Percentiles rank a stretch among this genome's conserved stretches.
phyloP scores from a whole-genome alignment of 192 early-diverging fungal genomes.

The Geosiphon pyriformis region DNA sequence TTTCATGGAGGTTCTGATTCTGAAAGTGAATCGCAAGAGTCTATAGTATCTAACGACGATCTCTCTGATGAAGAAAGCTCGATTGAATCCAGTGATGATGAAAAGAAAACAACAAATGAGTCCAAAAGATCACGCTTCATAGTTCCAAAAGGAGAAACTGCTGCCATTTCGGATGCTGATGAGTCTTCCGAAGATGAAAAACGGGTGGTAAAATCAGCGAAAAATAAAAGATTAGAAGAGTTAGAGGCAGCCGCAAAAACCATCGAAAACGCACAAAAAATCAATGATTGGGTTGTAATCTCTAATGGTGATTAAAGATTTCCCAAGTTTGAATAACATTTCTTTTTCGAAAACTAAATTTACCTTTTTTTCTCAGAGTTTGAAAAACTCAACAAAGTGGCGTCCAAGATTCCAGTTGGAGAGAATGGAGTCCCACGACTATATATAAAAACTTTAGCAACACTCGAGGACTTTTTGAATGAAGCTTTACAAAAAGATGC shows the following conservation, averaged over 20 bases:
- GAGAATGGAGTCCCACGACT: slow-evolving; percentile 55
- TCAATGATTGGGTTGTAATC: slow-evolving; percentile 84
- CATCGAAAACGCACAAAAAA: slow-evolving; percentile 73
- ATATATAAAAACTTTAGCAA: slow-evolving; percentile 66
- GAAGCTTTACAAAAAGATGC: slow-evolving; percentile 55
- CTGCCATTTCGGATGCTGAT: slow-evolving; percentile 38
- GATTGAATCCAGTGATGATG: slow-evolving; percentile 40
- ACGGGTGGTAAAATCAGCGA: slow-evolving; percentile 71
- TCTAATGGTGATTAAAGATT: slow-evolving; percentile 53
- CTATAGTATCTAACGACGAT: slow-evolving; percentile 52
- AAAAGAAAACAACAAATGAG: slow-evolving; percentile 48
- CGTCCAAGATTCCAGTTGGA: slow-evolving; percentile 56
- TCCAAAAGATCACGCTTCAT: slow-evolving; percentile 26
- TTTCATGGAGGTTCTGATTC: slow-evolving; percentile 68
- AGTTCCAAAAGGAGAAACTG: slow-evolving; percentile 36
- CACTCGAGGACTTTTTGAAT: slow-evolving; percentile 75
- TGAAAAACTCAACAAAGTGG: slow-evolving; percentile 71
- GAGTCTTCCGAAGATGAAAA: slow-evolving; percentile 65
- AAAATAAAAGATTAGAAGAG: slow-evolving; percentile 87
- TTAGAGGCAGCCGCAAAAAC: slow-evolving; percentile 58
- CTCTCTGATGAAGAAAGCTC: slow-evolving; percentile 40
- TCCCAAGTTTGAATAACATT: not conserved
- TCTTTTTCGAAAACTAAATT: too few relatives aligned
- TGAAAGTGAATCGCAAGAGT: slow-evolving; percentile 62
- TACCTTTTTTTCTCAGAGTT: slow-evolving; percentile 73